Evolutionary conservation across 2,329 filamentous ascomycete species (phyloP), one percentile per base, ranked within the genome.

Genomic region (Fusarium subtropicale): DNA sequence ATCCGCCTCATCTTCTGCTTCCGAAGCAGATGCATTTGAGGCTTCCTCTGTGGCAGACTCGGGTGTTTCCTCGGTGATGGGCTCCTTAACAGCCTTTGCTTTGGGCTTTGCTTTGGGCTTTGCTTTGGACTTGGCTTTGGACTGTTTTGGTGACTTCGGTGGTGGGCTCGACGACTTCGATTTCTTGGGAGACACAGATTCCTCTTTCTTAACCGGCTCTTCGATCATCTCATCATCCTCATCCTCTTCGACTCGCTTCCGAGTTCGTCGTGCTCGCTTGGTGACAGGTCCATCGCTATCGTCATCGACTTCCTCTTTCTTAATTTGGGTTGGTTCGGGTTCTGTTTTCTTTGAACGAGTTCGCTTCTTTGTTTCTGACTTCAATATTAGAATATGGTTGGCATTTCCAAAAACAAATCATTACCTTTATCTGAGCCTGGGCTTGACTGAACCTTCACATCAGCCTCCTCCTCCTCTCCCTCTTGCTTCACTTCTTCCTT

Each of bases 201-300:
- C 38, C 38, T 66, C 44, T 31, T 71, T 64, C 47, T 76, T 73
- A 2, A 76, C 71, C 1, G 75, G 63, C 24, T 81, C 78, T 7
- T 81, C 78, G 73, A 81, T 82, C 20, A 70, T 71, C 28, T 82
- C 75, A 12, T 86, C 83, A 7, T 86, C 83, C 9, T 87, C 85
- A 5, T 87, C 86, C 10, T 66, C 85, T 51, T 88, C 82, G 15
- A 86, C 70, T 54, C 83, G 82, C 58, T 80, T 82, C 52, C 81
- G 82, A 41, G 68, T 79, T 72, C 81, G 83, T 57, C 87, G 81
- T 31, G 81, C 79, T 62, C 87, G 81, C 76, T 93, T 93, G 7
- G 82, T 80, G 5, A 86, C 84, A 22, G 89, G 90, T 38, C 87
- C 87, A 13, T 87, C 85, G 64, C 89, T 86, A 7, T 87, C 86